Evolutionary conservation across 108 stramenopile genomes (phyloP).

Genomic region (Cylindrotheca closterium): DNA sequence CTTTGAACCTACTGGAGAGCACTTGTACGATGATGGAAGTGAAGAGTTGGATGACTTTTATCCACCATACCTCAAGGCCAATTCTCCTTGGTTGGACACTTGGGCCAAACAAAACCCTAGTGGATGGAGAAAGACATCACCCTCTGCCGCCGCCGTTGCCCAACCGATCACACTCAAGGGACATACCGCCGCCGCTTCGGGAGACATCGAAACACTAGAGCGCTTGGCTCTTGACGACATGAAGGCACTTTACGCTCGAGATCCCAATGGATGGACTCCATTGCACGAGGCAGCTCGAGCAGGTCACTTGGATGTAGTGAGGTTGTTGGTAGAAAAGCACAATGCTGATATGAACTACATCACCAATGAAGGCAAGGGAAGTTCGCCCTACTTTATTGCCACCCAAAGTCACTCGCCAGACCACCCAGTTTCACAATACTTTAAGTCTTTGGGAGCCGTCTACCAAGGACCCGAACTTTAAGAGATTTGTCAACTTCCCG

Average conservation of each 20-base stretch:
- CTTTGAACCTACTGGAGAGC: conserved; percentile 71
- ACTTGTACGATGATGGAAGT: conserved; percentile 51
- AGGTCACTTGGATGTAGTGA: conserved; percentile 53
- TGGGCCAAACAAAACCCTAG: conserved; percentile 51
- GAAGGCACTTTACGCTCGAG: conserved; percentile 43
- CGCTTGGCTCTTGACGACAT: conserved; percentile 22
- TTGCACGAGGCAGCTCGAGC: conserved; percentile 51
- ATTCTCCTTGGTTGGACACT: conserved; percentile 40
- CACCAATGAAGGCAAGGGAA: conserved; percentile 34
- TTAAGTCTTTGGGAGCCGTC: conserved; percentile 44
- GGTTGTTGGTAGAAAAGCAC: conserved; percentile 37
- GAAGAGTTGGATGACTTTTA: conserved; percentile 5
- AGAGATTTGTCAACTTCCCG: too few species aligned
- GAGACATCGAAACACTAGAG: conserved; percentile 38
- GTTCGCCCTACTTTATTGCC: conserved; percentile 33
- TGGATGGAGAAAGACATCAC: conserved; percentile 50
- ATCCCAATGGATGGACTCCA: conserved; percentile 80
- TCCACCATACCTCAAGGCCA: conserved; percentile 28
- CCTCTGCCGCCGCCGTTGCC: conserved; percentile 60
- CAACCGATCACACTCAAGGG: conserved; percentile 41
- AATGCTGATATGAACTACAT: conserved; percentile 57
- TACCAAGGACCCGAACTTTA: conserved; percentile 54
- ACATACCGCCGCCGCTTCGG: conserved; percentile 35
- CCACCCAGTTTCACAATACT: conserved; percentile 33
- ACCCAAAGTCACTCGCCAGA: conserved; percentile 14